Percentiles rank a stretch among this genome's conserved stretches.
These are phyloP conservation scores for Myxozyma lipomycoides DNA, from an alignment of 805 yeast species.

Conservation along the genomic window DNA sequence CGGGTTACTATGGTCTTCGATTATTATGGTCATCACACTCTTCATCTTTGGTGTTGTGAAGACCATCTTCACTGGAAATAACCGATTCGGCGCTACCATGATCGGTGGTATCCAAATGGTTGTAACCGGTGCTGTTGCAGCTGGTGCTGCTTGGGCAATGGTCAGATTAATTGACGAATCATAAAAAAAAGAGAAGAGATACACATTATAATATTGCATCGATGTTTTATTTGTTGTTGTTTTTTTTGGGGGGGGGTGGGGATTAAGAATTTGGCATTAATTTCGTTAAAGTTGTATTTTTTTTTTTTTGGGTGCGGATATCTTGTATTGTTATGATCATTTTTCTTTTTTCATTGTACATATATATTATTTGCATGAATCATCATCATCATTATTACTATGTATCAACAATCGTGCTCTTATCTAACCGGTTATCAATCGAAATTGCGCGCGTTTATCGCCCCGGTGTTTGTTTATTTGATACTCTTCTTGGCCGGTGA, in stretches of 20 bases:
- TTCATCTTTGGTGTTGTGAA: slow-evolving; percentile 84
- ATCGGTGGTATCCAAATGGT: slow-evolving; percentile 89
- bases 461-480: too few relatives aligned
- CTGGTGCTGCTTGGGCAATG: slow-evolving; percentile 93
- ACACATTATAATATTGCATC: background rate
- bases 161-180: slow-evolving; percentile 65
- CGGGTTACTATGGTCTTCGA: slow-evolving; percentile 69
- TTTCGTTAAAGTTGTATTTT: background rate
- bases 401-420: too few relatives aligned
- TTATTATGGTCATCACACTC: slow-evolving; percentile 80
- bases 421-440: too few relatives aligned
- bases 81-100: slow-evolving; percentile 34
- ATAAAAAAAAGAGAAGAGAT: background rate
- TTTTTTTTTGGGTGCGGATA: too few relatives aligned
- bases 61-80: slow-evolving; percentile 72
- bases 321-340: too few relatives aligned
- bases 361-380: too few relatives aligned
- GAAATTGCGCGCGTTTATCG: too few relatives aligned
- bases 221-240: background rate
- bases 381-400: too few relatives aligned
- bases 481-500: too few relatives aligned
- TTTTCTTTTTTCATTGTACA: too few relatives aligned
- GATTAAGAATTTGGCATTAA: background rate
- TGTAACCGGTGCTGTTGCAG: slow-evolving; percentile 93
- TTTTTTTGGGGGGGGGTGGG: background rate